These are phyloP conservation scores for Penicillium hesseltinei DNA, from an alignment of 2,329 filamentous ascomycete species.

Conservation along the genomic window DNA sequence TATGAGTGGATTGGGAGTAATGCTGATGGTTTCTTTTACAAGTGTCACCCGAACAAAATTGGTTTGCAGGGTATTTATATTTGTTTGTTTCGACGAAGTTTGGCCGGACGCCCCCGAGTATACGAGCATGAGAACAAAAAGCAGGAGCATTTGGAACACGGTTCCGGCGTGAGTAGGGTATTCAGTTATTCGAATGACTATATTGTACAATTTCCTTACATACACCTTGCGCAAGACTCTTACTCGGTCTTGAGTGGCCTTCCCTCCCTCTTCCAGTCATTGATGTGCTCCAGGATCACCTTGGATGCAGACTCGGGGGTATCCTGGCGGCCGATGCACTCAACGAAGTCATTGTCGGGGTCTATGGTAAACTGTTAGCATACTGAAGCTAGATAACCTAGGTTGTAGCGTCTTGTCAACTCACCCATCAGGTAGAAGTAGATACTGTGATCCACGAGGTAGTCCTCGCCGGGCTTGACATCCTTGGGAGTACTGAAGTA, in stretches of 20 bases:
- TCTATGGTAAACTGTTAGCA: constrained; percentile 51
- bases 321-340: constrained; percentile 92
- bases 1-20: neutral
- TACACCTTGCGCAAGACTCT: constrained; percentile 9
- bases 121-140: neutral
- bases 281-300: constrained; percentile 82
- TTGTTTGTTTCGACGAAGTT: neutral
- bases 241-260: constrained; percentile 51
- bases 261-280: constrained; percentile 63
- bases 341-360: constrained; percentile 95
- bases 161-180: constrained; percentile 26
- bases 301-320: constrained; percentile 81
- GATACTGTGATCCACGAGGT: constrained; percentile 96
- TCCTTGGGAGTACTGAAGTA: constrained; percentile 92
- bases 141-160: neutral
- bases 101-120: too few species aligned
- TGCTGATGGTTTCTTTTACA: neutral
- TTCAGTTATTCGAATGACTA: constrained; percentile 21
- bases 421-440: constrained; percentile 97
- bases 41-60: neutral
- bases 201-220: constrained; percentile 28
- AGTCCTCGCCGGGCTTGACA: constrained; percentile 91
- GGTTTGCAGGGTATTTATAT: neutral
- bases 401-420: constrained; percentile 18
- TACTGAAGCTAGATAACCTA: neutral